Conservation (phyloP, 1,139 yeast species). For the Suhomyces taliae region DNA sequence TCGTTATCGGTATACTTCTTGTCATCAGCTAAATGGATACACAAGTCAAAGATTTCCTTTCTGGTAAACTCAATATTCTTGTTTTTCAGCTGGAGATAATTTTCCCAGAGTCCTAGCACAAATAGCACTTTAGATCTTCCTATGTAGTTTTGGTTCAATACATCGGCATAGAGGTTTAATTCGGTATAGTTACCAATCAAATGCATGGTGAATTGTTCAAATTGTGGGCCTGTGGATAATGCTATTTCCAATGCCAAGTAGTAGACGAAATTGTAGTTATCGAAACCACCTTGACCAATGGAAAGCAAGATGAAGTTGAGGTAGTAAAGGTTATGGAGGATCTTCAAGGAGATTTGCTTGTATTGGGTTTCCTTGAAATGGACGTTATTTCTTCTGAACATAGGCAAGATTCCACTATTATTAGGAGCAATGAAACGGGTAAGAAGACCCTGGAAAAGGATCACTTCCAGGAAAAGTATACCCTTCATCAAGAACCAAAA, state of each 20-base stretch:
- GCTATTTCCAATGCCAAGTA: conserved; percentile 49
- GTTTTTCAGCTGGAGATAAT: conserved; percentile 42
- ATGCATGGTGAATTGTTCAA: conserved; percentile 39
- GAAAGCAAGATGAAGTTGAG: conserved; percentile 55
- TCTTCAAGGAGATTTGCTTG: conserved; percentile 32
- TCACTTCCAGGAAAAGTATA: conserved; percentile 49
- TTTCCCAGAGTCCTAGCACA: conserved; percentile 60
- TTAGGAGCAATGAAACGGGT: conserved; percentile 33
- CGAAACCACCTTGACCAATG: conserved; percentile 72
- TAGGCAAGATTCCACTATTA: conserved; percentile 10
- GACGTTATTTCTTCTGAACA: conserved; percentile 9
- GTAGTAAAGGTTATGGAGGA: conserved; percentile 50
- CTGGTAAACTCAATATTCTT: conserved; percentile 27
- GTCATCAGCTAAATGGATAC: conserved; percentile 42
- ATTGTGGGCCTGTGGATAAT: conserved; percentile 27
- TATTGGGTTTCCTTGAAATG: conserved; percentile 22
- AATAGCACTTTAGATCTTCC: conserved; percentile 55
- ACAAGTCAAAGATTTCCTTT: conserved; percentile 41
- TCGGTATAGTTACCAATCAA: conserved; percentile 44
- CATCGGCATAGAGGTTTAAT: conserved; percentile 37
- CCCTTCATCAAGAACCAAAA: conserved; percentile 44
- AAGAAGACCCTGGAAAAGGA: conserved; percentile 58
- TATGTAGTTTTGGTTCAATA: conserved; percentile 32
- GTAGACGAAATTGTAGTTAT: conserved; percentile 65
- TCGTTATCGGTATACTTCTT: conserved; percentile 29